Evolutionary conservation across 1,284 basidiomycete species (phyloP), one percentile per base, ranked within the genome.

Genomic region (Malassezia psittaci): DNA sequence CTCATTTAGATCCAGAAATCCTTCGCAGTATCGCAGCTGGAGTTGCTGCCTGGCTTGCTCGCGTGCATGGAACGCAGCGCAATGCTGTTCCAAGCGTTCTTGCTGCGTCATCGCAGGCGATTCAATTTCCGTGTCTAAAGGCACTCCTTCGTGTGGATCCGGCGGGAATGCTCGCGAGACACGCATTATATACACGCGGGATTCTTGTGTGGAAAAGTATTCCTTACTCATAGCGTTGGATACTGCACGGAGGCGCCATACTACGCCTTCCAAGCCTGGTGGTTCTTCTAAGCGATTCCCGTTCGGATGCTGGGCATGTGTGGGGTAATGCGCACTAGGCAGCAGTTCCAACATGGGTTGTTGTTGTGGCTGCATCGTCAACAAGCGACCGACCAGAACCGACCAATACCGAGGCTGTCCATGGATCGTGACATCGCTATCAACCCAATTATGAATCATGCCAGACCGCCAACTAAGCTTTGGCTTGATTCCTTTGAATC

Each of bases 391-490:
- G 63, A 80, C 85, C 11, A 90, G 74, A 1, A 87, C 82, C 1
- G 80, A 80, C 85, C 85, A 88, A 38, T 80, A 78, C 39, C 87
- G 80, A n/a, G 75, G 66, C 48, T 79, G 75, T 12, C 82, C 85
- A 19, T 81, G 77, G 1, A 85, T 78, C 64, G 87, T 85, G 15
- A 78, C 74, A 24, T 83, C 80, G 43, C 85, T 78, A 81, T 83
- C 84, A 37, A 88, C 79, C 88, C 88, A 90, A 69, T 90, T 87
- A 44, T 89, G 72, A 60, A 81, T 81, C 1, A 81, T 81, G 42
- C 81, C 83, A 47, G 79, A 75, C 29, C 86, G 79, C 88, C 88
- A 90, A 40, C 84, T 85, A 16, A 90, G 78, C 67, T 83, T 81
- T 39, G 89, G 76, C n/a, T 76, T 75, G 52, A 80, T 78, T 16